phyloP scores from a whole-genome alignment of 2,329 filamentous ascomycete species.

The Monosporascus cannonballus region DNA sequence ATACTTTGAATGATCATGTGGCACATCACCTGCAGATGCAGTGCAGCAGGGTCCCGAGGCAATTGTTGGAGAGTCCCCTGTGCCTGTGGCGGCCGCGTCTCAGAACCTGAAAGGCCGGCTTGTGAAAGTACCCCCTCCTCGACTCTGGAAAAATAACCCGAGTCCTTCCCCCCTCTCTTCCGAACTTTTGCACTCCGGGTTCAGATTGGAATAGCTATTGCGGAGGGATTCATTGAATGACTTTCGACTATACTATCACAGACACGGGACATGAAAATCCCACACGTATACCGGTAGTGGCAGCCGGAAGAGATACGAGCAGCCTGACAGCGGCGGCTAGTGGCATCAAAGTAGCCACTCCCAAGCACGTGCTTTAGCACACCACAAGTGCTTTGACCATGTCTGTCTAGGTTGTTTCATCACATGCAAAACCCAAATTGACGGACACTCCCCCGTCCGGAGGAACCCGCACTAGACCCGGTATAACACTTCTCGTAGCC shows the following conservation, averaged over 20 bases:
- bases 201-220: background rate
- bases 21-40: background rate
- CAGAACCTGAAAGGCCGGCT: background rate
- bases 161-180: no score
- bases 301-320: background rate
- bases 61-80: background rate
- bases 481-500: no score
- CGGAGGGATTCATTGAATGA: background rate
- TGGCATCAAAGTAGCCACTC: background rate
- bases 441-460: no score
- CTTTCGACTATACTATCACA: background rate
- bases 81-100: background rate
- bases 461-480: no score
- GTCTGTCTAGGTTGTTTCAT: no score
- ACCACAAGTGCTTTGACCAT: no score
- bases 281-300: background rate
- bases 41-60: background rate
- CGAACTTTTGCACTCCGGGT: no score
- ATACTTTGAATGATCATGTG: background rate
- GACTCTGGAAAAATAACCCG: no score
- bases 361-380: no score
- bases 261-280: background rate
- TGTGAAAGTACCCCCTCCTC: background rate
- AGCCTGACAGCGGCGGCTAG: background rate
- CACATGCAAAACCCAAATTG: no score